Percentiles rank a stretch among this genome's conserved stretches.
Evolutionary conservation across 257 asterid species (phyloP).

Genomic region (Lithospermum erythrorhizon): DNA sequence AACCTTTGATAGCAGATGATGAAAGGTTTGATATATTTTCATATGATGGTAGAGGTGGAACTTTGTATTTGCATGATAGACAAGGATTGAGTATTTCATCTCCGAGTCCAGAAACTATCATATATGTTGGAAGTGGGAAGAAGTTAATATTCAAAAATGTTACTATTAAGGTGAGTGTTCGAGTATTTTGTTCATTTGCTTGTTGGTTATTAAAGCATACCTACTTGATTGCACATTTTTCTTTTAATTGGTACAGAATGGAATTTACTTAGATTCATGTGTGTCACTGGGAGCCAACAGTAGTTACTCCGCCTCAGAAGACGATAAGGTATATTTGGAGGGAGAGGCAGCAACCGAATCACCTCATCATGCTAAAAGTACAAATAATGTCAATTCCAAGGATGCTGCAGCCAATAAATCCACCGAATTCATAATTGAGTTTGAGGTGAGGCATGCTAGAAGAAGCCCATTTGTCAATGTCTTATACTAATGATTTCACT

Average conservation of each 20-base stretch:
- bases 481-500: not conserved
- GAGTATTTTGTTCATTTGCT: not conserved
- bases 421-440: slow-evolving; percentile 55
- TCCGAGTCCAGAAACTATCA: slow-evolving; percentile 65
- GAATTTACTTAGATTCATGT: slow-evolving; percentile 72
- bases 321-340: slow-evolving; percentile 58
- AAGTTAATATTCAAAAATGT: slow-evolving; percentile 79
- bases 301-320: slow-evolving; percentile 70
- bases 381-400: slow-evolving; percentile 21
- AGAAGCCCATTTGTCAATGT: not conserved
- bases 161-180: slow-evolving; percentile 53
- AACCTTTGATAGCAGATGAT: slow-evolving; percentile 79
- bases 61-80: slow-evolving; percentile 67
- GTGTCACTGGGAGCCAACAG: slow-evolving; percentile 77
- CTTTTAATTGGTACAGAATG: slow-evolving; percentile 45
- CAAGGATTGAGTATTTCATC: slow-evolving; percentile 41
- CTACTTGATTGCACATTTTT: slow-evolving; percentile 6
- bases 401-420: slow-evolving; percentile 40
- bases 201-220: not conserved
- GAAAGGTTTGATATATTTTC: slow-evolving; percentile 65
- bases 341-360: slow-evolving; percentile 37
- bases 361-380: slow-evolving; percentile 26
- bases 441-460: slow-evolving; percentile 44
- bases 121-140: slow-evolving; percentile 86
- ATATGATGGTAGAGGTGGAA: slow-evolving; percentile 93